Conservation (phyloP, 2,329 filamentous ascomycete genomes). For the Arthrobotrys entomopaga region DNA sequence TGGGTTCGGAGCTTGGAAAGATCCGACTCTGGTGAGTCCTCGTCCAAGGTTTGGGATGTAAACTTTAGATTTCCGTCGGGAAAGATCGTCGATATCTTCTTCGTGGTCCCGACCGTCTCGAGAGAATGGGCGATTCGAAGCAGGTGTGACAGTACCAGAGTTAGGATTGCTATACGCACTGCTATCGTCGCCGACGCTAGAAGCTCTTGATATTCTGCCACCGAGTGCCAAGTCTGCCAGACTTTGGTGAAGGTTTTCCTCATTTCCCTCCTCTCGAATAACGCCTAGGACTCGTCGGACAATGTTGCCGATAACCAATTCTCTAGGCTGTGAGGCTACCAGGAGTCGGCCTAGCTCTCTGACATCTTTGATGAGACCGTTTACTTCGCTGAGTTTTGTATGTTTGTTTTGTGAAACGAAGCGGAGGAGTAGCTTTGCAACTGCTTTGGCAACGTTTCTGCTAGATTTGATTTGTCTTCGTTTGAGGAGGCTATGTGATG, state of each 20-base stretch:
- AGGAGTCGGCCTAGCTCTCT: conserved; percentile 80
- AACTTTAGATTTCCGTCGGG: conserved; percentile 42
- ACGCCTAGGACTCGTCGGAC: conserved; percentile 88
- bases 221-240: conserved; percentile 35
- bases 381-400: conserved; percentile 77
- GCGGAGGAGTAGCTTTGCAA: conserved; percentile 84
- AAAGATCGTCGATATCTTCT: conserved; percentile 48
- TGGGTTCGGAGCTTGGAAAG: conserved; percentile 34
- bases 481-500: conserved; percentile 76
- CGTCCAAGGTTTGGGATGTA: conserved; percentile 35
- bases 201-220: conserved; percentile 41
- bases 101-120: conserved; percentile 26
- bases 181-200: conserved; percentile 47
- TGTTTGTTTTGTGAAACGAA: conserved; percentile 77
- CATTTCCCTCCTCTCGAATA: conserved; percentile 88
- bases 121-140: conserved; percentile 44
- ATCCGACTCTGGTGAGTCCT: conserved; percentile 31
- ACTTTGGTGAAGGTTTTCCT: conserved; percentile 66
- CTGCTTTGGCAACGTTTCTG: conserved; percentile 88
- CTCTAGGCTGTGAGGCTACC: conserved; percentile 83
- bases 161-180: conserved; percentile 21
- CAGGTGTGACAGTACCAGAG: conserved; percentile 42
- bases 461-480: conserved; percentile 88
- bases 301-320: conserved; percentile 94
- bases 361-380: conserved; percentile 81